Conservation (phyloP, 108 stramenopile genomes). For the Schizochytrium sp. region DNA sequence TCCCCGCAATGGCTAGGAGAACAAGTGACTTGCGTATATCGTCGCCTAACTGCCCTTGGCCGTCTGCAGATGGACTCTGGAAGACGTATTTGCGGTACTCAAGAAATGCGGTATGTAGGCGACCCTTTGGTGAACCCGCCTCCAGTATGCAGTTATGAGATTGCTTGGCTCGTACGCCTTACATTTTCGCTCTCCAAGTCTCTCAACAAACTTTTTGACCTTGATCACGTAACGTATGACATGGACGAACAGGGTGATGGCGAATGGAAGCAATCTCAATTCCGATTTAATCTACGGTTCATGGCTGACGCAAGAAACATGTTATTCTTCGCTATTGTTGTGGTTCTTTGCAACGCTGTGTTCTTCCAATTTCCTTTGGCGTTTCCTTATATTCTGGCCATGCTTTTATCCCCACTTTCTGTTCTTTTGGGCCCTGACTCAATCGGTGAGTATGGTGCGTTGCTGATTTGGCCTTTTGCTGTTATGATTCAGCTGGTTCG, state of each 20-base stretch:
- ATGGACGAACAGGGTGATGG: background rate
- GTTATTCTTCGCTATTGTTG: background rate
- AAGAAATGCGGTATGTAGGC: conserved; percentile 39
- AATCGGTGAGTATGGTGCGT: background rate
- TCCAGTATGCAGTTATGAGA: conserved; percentile 41
- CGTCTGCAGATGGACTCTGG: conserved; percentile 52
- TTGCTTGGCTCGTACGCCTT: conserved; percentile 34
- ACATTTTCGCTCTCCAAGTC: background rate
- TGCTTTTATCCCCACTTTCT: background rate
- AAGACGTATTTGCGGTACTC: background rate
- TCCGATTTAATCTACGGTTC: conserved; percentile 33
- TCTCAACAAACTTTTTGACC: background rate
- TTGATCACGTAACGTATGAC: background rate
- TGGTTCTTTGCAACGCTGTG: background rate
- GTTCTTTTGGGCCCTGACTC: conserved; percentile 13
- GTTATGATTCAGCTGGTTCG: background rate
- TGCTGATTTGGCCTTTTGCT: conserved; percentile 2
- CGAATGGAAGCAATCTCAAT: conserved; percentile 7
- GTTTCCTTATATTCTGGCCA: background rate
- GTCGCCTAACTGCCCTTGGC: conserved; percentile 16
- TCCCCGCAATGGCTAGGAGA: conserved; percentile 7
- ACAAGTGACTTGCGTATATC: conserved; percentile 13
- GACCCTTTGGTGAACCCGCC: conserved; percentile 53
- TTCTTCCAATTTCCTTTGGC: background rate
- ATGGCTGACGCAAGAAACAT: conserved; percentile 44